Evolutionary conservation across 2,329 filamentous ascomycete genomes (phyloP).

Genomic region (Neospermospora avenae): DNA sequence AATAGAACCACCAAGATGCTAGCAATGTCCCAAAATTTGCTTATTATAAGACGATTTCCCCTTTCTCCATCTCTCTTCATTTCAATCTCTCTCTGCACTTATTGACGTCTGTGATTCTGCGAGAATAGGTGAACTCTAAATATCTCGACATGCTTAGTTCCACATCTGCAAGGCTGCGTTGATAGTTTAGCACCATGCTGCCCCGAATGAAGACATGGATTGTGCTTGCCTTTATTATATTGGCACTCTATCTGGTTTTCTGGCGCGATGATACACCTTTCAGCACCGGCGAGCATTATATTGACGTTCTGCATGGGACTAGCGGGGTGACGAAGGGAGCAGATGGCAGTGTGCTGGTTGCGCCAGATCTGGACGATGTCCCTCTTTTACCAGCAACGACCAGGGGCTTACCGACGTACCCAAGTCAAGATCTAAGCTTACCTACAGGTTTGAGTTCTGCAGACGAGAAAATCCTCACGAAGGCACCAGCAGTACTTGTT

Average conservation of each 20-base stretch:
- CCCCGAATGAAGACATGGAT: slow-evolving; percentile 11
- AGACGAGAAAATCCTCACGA: background rate
- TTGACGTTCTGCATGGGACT: slow-evolving; percentile 13
- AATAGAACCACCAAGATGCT: background rate
- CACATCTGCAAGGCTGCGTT: background rate
- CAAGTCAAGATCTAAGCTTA: background rate
- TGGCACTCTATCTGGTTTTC: slow-evolving; percentile 15
- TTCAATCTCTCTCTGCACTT: too few species aligned
- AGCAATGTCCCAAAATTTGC: background rate
- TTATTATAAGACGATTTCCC: background rate
- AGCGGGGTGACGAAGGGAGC: slow-evolving; percentile 3
- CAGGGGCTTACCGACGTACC: background rate
- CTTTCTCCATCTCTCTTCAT: background rate
- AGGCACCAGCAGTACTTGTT: background rate
- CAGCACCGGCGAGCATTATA: slow-evolving; percentile 3
- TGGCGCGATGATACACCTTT: slow-evolving; percentile 14
- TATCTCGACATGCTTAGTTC: background rate
- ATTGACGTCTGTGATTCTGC: too few species aligned
- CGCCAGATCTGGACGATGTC: slow-evolving; percentile 1
- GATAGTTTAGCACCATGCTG: slow-evolving; percentile 9
- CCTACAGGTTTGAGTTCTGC: background rate
- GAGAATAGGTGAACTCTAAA: background rate
- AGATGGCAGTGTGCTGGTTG: background rate
- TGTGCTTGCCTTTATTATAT: slow-evolving; percentile 13
- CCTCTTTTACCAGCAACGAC: background rate